Percentiles rank a stretch among this genome's conserved stretches.
Evolutionary conservation across 352 stramenopile genomes (phyloP).

Genomic region (Phytophthora pistaciae): DNA sequence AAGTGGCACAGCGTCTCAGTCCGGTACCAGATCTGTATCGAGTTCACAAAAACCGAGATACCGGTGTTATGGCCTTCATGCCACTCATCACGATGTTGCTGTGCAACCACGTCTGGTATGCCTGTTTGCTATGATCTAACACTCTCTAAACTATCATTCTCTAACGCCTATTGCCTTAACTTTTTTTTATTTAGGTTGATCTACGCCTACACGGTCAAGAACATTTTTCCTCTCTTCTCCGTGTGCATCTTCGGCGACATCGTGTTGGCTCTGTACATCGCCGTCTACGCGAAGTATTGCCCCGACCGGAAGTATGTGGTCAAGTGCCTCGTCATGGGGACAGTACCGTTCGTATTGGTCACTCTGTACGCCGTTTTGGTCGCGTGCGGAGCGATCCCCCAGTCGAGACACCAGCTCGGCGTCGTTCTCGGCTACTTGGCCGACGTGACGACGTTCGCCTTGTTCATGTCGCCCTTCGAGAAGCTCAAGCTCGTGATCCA

Average conservation of each 20-base stretch:
- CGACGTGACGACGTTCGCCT: conserved; percentile 27
- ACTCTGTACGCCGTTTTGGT: conserved; percentile 32
- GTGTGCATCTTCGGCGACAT: conserved; percentile 38
- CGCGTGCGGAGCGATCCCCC: conserved; percentile 13
- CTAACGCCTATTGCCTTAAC: too few species aligned
- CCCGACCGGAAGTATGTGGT: conserved; percentile 26
- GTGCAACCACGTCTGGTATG: conserved; percentile 44
- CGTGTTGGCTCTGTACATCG: conserved; percentile 25
- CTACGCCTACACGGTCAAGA: conserved; percentile 35
- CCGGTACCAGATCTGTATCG: conserved; percentile 35
- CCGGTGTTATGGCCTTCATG: conserved; percentile 34
- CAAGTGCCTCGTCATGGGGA: conserved; percentile 11
- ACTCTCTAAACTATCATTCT: background rate
- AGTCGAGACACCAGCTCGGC: conserved; percentile 32
- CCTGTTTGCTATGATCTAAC: background rate
- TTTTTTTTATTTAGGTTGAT: conserved; percentile 37
- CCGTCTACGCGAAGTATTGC: conserved; percentile 33
- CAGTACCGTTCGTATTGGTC: conserved; percentile 19
- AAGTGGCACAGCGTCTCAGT: conserved; percentile 30
- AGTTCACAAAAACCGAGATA: conserved; percentile 22
- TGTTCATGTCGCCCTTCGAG: conserved; percentile 43
- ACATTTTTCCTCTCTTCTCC: conserved; percentile 39
- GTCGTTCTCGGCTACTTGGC: conserved; percentile 31
- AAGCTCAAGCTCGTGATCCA: conserved; percentile 34
- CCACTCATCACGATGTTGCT: conserved; percentile 32